Conservation (phyloP, 768 basidiomycete genomes). For the Favolaschia claudopus region DNA sequence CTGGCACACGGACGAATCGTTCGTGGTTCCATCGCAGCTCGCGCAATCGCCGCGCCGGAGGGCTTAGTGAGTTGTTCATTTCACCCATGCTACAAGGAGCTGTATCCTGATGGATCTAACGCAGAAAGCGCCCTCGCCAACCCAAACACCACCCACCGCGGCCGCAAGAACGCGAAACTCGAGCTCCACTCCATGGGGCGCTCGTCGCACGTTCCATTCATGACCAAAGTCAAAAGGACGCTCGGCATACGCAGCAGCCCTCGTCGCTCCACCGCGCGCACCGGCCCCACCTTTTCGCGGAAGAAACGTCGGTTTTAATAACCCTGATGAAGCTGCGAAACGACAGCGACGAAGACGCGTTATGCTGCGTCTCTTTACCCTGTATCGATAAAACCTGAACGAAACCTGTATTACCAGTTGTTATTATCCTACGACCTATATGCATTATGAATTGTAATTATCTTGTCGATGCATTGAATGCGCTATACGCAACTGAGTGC, state of each 20-base stretch:
- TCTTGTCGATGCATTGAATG: too few species aligned
- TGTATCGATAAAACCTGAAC: too few species aligned
- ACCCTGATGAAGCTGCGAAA: background rate
- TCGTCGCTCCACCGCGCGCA: conserved; percentile 27
- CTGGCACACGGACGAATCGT: conserved; percentile 1
- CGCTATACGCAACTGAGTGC: too few species aligned
- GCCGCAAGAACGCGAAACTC: conserved; percentile 52
- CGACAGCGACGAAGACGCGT: too few species aligned
- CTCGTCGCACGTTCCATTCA: conserved; percentile 49
- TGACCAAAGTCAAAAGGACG: conserved; percentile 59
- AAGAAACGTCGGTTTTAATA: background rate
- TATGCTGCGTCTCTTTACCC: background rate
- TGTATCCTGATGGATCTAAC: too few species aligned
- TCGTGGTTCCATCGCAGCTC: conserved; percentile 17
- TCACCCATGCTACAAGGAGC: too few species aligned
- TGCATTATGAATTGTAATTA: too few species aligned
- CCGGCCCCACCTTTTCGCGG: background rate
- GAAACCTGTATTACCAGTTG: too few species aligned
- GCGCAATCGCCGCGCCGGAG: too few species aligned
- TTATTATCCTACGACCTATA: too few species aligned
- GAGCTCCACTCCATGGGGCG: conserved; percentile 52
- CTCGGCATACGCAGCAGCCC: conserved; percentile 58
- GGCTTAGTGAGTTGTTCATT: too few species aligned
- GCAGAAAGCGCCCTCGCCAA: conserved; percentile 55
- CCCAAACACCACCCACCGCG: conserved; percentile 51